Percentiles rank a stretch among this genome's conserved stretches.
Conservation (phyloP, 202 grass and related monocot species). For the Hordeum pubiflorum region DNA sequence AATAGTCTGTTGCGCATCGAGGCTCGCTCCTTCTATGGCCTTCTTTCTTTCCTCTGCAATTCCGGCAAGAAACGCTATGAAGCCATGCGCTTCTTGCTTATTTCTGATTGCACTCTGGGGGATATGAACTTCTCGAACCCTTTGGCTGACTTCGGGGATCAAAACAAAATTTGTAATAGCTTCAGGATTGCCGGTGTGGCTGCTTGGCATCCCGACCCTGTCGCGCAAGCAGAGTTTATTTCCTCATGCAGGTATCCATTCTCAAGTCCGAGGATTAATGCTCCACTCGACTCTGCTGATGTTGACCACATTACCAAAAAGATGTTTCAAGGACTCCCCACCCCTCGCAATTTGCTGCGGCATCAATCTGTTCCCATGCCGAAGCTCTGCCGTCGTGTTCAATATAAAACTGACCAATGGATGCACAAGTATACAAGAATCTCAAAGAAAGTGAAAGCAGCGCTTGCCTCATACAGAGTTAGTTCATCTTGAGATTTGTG, state of each 20-base stretch:
- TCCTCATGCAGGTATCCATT: not conserved
- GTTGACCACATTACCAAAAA: not conserved
- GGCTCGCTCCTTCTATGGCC: not conserved
- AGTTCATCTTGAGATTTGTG: no score
- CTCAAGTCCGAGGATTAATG: not conserved
- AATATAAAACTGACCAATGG: not conserved
- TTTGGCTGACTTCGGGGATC: not conserved
- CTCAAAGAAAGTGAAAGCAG: not conserved
- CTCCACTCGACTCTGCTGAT: not conserved
- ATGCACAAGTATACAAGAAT: not conserved
- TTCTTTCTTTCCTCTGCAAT: not conserved
- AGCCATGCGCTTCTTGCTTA: not conserved
- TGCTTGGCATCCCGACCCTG: not conserved
- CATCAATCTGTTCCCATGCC: not conserved
- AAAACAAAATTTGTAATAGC: not conserved
- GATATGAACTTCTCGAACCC: not conserved
- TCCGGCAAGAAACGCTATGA: not conserved
- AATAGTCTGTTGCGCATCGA: not conserved
- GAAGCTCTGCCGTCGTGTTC: not conserved
- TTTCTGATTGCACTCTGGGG: not conserved
- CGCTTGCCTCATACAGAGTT: not conserved
- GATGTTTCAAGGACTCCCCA: not conserved
- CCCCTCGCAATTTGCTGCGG: not conserved
- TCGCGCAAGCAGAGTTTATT: not conserved
- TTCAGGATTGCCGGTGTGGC: not conserved